phyloP scores from a whole-genome alignment of 495 filamentous ascomycete species.

The Pseudomonodictys pantanalensis region DNA sequence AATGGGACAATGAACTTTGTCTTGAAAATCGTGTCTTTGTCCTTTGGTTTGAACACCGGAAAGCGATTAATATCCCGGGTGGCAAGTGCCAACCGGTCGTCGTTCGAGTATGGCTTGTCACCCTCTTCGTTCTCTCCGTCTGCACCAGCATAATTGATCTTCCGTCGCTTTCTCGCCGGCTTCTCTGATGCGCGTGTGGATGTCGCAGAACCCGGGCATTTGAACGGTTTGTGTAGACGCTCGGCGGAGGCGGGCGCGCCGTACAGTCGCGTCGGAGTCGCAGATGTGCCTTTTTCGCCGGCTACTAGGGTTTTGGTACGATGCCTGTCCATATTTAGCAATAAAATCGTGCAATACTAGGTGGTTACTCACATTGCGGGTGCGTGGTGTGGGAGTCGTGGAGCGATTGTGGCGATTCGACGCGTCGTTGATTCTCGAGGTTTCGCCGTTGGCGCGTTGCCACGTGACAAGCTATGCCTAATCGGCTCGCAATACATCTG shows the following conservation, averaged over 20 bases:
- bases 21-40: conserved; percentile 77
- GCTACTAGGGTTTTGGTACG: conserved; percentile 25
- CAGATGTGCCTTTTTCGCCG: conserved; percentile 18
- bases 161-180: conserved; percentile 80
- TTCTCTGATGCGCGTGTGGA: conserved; percentile 70
- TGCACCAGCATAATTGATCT: conserved; percentile 83
- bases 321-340: conserved; percentile 17
- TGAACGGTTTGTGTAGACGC: conserved; percentile 81
- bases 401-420: neutral
- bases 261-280: conserved; percentile 38
- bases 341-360: neutral
- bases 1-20: conserved; percentile 83
- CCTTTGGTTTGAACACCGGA: conserved; percentile 83
- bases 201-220: conserved; percentile 81
- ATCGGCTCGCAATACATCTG: no score
- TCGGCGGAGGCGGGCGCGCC: conserved; percentile 58
- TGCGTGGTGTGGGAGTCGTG: neutral
- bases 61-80: conserved; percentile 88
- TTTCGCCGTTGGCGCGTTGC: neutral
- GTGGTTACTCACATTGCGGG: neutral
- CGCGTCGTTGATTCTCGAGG: neutral
- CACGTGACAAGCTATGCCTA: no score
- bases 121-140: conserved; percentile 64
- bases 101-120: conserved; percentile 84
- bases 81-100: conserved; percentile 79